phyloP scores from a whole-genome alignment of 768 basidiomycete genomes.

The Pleurotus citrinopileatus region DNA sequence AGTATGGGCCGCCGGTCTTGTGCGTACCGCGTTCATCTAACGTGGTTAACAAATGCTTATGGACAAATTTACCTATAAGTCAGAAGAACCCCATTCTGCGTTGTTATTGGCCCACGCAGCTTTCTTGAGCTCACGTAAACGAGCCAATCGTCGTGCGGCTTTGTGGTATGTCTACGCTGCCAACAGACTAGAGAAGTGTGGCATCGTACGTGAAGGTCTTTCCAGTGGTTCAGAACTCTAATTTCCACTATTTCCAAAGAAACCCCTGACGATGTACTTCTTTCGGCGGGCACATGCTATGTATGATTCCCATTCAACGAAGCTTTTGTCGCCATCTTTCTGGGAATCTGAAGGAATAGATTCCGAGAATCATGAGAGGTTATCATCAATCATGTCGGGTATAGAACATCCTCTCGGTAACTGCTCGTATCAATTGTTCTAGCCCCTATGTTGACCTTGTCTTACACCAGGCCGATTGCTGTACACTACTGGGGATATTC shows the following conservation, averaged over 20 bases:
- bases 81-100: slow-evolving; percentile 79
- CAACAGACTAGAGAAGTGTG: slow-evolving; percentile 76
- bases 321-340: slow-evolving; percentile 74
- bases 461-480: slow-evolving; percentile 65
- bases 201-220: slow-evolving; percentile 55
- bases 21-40: slow-evolving; percentile 39
- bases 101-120: slow-evolving; percentile 83
- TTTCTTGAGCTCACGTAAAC: slow-evolving; percentile 57
- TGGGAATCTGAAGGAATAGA: slow-evolving; percentile 67
- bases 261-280: slow-evolving; percentile 83
- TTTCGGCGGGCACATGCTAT: slow-evolving; percentile 68
- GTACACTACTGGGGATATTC: slow-evolving; percentile 87
- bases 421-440: not conserved
- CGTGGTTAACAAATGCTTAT: not conserved
- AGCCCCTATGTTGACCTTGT: not conserved
- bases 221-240: not conserved
- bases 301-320: slow-evolving; percentile 47
- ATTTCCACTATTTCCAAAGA: slow-evolving; percentile 38
- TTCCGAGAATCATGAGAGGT: slow-evolving; percentile 36
- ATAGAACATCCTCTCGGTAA: slow-evolving; percentile 80
- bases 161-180: slow-evolving; percentile 81
- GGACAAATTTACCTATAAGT: slow-evolving; percentile 40
- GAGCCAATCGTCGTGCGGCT: slow-evolving; percentile 60
- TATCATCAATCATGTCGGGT: slow-evolving; percentile 64
- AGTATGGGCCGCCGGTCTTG: slow-evolving; percentile 81